Evolutionary conservation across 1,139 yeast species (phyloP), one percentile per base, ranked within the genome.

Genomic region (Pichia sp.): DNA sequence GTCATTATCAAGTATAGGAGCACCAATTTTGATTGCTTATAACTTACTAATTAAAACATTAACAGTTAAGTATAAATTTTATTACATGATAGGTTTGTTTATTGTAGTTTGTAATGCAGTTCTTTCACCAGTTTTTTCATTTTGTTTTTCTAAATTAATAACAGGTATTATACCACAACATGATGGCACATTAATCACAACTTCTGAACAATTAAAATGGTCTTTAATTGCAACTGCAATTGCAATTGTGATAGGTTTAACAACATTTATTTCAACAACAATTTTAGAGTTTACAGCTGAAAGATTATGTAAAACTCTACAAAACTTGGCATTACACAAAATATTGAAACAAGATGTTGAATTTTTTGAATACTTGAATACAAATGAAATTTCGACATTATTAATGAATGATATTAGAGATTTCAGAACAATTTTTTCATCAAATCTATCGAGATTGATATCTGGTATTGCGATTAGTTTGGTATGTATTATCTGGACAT

Each of bases 371-470:
- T 55, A 62, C 2, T 64, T 73, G 46, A 72, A 72, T 29, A 73
- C 87, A 0, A 76, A 87, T 18, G 84, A 82, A 57, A 62, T 87
- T 2, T 76, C 85, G 6, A 80, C 95, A 0, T 71, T 88, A 25
- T 61, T 90, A 4, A 73, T 90, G 77, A 89, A 87, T 64, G 96
- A 91, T 64, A 70, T 89, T 0, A 80, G 96, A 60, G 96, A 88
- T 62, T 70, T 87, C 57, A 75, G 96, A 56, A 70, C 73, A 2
- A 70, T 88, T 49, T 74, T 86, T 2, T 75, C 89, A 1, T 80
- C 80, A 44, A 83, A 84, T 57, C 63, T 88, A 38, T 73, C 83
- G 14, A 76, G 85, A 0, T 50, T 77, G 0, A 61, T 80, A 1
- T 78, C 83, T 5, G 73, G 87, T 47, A 51, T 77, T 1, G 70